Conservation (phyloP, 192 early-diverging fungal species). For the Rhizoclosmatium sp. region DNA sequence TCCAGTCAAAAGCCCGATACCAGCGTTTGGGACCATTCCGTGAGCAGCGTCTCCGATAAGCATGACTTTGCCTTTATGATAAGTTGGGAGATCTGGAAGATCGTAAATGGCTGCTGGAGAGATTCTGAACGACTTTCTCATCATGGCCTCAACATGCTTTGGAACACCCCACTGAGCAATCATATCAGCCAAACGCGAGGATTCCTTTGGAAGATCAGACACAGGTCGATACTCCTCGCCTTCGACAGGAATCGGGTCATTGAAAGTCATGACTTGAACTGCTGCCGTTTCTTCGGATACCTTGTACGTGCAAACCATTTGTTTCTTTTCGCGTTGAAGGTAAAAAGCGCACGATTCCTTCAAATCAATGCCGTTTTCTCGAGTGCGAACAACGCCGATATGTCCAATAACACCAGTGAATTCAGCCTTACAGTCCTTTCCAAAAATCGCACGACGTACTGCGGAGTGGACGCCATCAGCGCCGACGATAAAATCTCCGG, state of each 20-base stretch:
- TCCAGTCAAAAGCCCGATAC: constrained; percentile 31
- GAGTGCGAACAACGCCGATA: constrained; percentile 12
- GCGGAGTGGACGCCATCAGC: constrained; percentile 28
- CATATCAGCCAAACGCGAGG: constrained; percentile 10
- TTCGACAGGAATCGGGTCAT: neutral
- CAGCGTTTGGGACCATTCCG: neutral
- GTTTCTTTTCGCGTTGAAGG: neutral
- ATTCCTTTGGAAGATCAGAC: constrained; percentile 11
- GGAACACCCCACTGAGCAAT: constrained; percentile 9
- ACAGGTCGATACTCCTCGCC: neutral
- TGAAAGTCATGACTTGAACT: too few relatives aligned
- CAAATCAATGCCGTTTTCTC: neutral
- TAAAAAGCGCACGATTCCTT: neutral
- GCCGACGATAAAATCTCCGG: constrained; percentile 26
- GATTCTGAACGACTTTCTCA: constrained; percentile 9
- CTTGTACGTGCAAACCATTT: neutral
- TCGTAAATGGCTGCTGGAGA: neutral
- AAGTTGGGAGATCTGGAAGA: neutral
- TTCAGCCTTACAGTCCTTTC: constrained; percentile 19
- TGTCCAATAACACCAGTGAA: constrained; percentile 24
- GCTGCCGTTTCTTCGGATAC: constrained; percentile 4
- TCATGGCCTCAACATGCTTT: neutral
- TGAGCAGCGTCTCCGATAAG: constrained; percentile 1
- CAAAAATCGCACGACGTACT: constrained; percentile 36
- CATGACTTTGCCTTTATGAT: constrained; percentile 20